Percentiles rank a stretch among this genome's conserved stretches.
phyloP scores from a whole-genome alignment of 208 protist genomes.

The Naegleria gruberi region DNA sequence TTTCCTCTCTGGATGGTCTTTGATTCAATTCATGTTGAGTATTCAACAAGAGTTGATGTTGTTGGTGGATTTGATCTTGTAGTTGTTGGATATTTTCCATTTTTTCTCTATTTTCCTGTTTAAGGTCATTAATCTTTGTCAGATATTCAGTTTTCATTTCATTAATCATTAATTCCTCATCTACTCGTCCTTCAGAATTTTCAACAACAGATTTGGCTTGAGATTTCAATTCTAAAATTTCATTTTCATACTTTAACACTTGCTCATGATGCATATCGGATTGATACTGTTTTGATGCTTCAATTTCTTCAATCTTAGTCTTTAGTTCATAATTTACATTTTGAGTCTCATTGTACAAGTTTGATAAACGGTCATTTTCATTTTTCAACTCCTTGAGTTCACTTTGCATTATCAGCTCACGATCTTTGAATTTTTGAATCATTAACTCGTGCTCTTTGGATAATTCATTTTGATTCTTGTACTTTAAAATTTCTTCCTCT shows the following conservation, averaged over 20 bases:
- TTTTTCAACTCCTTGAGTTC: background rate
- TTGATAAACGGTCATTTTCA: background rate
- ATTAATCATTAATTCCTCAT: background rate
- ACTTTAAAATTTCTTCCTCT: background rate
- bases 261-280: background rate
- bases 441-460: background rate
- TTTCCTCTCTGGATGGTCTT: background rate
- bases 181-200: background rate
- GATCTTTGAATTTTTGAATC: background rate
- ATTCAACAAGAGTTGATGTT: no score
- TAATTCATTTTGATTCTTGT: slow-evolving; percentile 6
- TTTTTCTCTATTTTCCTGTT: background rate
- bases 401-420: background rate
- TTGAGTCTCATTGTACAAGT: background rate
- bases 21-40: no score
- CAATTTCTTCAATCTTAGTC: background rate
- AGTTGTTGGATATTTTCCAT: background rate
- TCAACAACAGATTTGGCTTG: background rate
- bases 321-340: background rate
- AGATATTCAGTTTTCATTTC: background rate
- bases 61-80: background rate
- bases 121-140: background rate
- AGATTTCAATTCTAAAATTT: background rate
- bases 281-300: background rate
- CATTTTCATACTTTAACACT: background rate